A percentile compares a stretch with the other conserved stretches of the same genome.
Conservation (phyloP, 78 protist species). For the Planoprotostelium fungivorum region DNA sequence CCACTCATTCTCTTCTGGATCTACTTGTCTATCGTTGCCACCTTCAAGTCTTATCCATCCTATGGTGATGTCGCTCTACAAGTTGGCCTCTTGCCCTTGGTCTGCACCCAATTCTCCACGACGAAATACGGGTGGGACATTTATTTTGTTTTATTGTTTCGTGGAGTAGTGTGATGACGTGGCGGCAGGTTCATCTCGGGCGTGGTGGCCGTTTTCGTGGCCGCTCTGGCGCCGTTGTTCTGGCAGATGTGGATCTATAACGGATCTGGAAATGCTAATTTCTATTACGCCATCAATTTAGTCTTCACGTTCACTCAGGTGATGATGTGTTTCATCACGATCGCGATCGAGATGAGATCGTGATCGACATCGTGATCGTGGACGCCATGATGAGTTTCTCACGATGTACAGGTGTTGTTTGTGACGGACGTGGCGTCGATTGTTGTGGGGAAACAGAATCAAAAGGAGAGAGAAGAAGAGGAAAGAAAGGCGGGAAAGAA, state of each 20-base stretch:
- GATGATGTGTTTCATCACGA: background rate
- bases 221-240: conserved; percentile 42
- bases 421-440: background rate
- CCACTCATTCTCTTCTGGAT: conserved; percentile 53
- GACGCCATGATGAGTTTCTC: too few relatives aligned
- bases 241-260: conserved; percentile 69
- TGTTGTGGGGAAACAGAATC: too few relatives aligned
- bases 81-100: conserved; percentile 37
- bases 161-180: conserved; percentile 10
- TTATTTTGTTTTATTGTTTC: background rate
- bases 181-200: conserved; percentile 31
- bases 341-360: too few relatives aligned
- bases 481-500: too few relatives aligned
- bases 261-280: conserved; percentile 67
- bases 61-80: conserved; percentile 52
- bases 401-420: background rate
- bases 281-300: conserved; percentile 55
- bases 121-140: background rate
- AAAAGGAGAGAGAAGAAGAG: too few relatives aligned
- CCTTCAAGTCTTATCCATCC: conserved; percentile 65
- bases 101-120: conserved; percentile 22
- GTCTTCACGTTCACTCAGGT: conserved; percentile 61
- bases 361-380: too few relatives aligned
- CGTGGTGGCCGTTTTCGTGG: conserved; percentile 33
- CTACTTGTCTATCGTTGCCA: conserved; percentile 43